A percentile compares a stretch with the other conserved stretches of the same genome.
Evolutionary conservation across 2,329 filamentous ascomycete genomes (phyloP).

Genomic region (Paecilomyces formosus): DNA sequence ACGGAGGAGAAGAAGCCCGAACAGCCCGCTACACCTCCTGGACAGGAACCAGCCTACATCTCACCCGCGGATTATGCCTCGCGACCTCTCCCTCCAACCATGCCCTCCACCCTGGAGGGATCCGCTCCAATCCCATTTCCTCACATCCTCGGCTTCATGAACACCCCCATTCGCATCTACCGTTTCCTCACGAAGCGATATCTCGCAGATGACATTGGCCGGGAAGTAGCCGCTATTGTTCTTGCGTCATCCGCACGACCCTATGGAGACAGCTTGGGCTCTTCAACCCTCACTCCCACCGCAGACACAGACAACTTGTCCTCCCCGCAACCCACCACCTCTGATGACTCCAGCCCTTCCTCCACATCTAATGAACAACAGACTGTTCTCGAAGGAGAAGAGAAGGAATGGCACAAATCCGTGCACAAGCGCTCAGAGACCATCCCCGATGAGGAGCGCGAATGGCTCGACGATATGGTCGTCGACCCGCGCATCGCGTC

Average conservation of each 20-base stretch:
- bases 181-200: conserved; percentile 77
- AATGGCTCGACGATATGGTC: conserved; percentile 68
- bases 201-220: conserved; percentile 81
- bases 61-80: conserved; percentile 62
- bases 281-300: conserved; percentile 15
- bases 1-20: conserved; percentile 39
- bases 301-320: conserved; percentile 8
- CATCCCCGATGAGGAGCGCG: conserved; percentile 54
- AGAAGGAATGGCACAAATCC: conserved; percentile 78
- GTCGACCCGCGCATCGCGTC: conserved; percentile 67
- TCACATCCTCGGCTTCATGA: conserved; percentile 85
- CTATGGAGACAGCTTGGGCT: conserved; percentile 24
- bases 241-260: conserved; percentile 45
- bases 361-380: conserved; percentile 54
- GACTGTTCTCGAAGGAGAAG: conserved; percentile 59
- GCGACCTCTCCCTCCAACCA: conserved; percentile 55
- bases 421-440: conserved; percentile 51
- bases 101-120: conserved; percentile 66
- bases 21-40: conserved; percentile 44
- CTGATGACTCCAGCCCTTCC: conserved; percentile 28
- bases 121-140: conserved; percentile 69
- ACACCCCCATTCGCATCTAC: conserved; percentile 77
- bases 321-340: conserved; percentile 23
- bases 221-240: conserved; percentile 78
- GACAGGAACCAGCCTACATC: conserved; percentile 67